Base-by-base conservation (phyloP, 805 yeast genomes). In the Candida taoyuanica region DNA sequence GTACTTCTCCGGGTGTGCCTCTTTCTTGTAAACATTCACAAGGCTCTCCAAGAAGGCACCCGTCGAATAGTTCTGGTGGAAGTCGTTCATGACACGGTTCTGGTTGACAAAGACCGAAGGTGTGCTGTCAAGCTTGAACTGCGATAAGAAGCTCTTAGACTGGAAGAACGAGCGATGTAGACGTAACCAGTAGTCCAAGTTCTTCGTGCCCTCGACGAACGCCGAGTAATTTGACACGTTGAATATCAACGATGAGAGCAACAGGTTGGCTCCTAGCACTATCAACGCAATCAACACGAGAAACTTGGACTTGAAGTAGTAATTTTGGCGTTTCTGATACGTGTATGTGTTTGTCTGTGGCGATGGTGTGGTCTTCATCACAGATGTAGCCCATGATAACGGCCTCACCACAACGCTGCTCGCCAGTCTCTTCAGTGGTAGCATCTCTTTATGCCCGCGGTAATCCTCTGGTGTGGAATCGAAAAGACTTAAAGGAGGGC, bases 291-390 rank as follows among this genome's bases (percentile, higher is more conserved):
- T 37, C 12, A 52, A 31, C 3, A 52, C 37, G 31, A 52, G 9
- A 12, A 53, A 38, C 38, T 53, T 53, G 24, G 50, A 48, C 37
- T 49, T 53, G 36, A 52, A 43, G 30, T 47, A 43, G 12, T 40
- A 19, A 31, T 52, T 50, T 31, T 43, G 46, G 3, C 37, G 36
- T 23, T 33, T 39, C 33, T 37, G 41, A 15, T 6, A 28, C 18
- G 11, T 12, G 34, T 33, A 37, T 31, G 30, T 32, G 35, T 17
- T 28, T 16, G 30, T 30, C 5, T 21, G 24, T 8, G 40, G 40
- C 7, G 35, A 6, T 20, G 40, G 37, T 2, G 31, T n/a, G 7
- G 30, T 29, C 28, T 21, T 19, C 25, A 39, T 31, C n/a, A 33
- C 6, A 1, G 36, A 24, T 26, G 17, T 39, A 27, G 42, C 36